A percentile compares a stretch with the other conserved stretches of the same genome.
phyloP scores from a whole-genome alignment of 495 filamentous ascomycete species.

The Pyronema domesticum region DNA sequence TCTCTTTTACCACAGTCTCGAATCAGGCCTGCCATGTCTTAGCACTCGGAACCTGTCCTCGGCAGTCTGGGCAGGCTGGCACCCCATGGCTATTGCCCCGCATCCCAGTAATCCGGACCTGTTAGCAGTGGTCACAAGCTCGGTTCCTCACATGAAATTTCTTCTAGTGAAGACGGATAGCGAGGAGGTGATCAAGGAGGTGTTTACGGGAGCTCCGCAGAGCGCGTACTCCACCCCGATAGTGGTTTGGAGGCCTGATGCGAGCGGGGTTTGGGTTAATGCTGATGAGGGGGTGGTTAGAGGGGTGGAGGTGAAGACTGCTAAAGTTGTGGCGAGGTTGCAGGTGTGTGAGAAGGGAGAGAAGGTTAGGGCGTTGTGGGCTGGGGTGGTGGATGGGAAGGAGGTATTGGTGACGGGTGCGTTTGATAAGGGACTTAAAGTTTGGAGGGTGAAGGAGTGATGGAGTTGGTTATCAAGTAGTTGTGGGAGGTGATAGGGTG shows the following conservation, averaged over 20 bases:
- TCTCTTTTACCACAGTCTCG: conserved; percentile 41
- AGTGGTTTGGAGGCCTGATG: conserved; percentile 46
- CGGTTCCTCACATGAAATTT: conserved; percentile 47
- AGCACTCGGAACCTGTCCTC: conserved; percentile 47
- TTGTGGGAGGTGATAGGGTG: not conserved
- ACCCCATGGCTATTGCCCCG: conserved; percentile 40
- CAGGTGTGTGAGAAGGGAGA: conserved; percentile 37
- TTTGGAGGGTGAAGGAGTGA: conserved; percentile 33
- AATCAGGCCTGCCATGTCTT: conserved; percentile 27
- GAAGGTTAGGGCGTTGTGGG: conserved; percentile 50
- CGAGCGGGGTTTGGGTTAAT: conserved; percentile 50
- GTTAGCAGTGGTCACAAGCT: conserved; percentile 44
- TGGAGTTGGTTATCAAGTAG: not conserved
- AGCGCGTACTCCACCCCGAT: conserved; percentile 49
- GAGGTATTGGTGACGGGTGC: conserved; percentile 51
- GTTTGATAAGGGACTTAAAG: conserved; percentile 45
- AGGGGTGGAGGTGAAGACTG: conserved; percentile 43
- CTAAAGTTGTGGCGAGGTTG: conserved; percentile 37
- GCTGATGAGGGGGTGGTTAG: conserved; percentile 49
- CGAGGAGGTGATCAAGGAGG: conserved; percentile 40
- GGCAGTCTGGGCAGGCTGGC: conserved; percentile 47
- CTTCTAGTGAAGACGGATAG: conserved; percentile 45
- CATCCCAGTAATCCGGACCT: conserved; percentile 38
- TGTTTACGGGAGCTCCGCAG: conserved; percentile 47
- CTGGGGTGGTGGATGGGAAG: conserved; percentile 34